Conservation (phyloP, 2,329 filamentous ascomycete species). For the Fusarium sp. region DNA sequence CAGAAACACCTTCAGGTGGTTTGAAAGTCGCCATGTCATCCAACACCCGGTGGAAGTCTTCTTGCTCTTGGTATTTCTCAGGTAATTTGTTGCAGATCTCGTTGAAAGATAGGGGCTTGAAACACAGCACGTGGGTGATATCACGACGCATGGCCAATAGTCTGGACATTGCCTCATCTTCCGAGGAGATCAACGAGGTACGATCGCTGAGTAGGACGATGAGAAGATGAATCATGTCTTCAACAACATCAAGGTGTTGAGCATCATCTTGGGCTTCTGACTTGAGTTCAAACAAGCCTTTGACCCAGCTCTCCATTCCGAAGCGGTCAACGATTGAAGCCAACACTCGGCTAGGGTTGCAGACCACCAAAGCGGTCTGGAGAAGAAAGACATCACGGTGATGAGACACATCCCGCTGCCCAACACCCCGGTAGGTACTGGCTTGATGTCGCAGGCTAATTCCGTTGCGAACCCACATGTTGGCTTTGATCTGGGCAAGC, state of each 20-base stretch:
- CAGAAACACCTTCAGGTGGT: slow-evolving; percentile 88
- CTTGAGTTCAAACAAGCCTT: slow-evolving; percentile 80
- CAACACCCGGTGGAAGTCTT: slow-evolving; percentile 87
- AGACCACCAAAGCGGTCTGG: slow-evolving; percentile 90
- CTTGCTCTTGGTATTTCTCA: slow-evolving; percentile 89
- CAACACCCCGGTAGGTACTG: slow-evolving; percentile 89
- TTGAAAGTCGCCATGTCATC: slow-evolving; percentile 91
- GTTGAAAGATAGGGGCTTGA: slow-evolving; percentile 95
- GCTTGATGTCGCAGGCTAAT: slow-evolving; percentile 96
- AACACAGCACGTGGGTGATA: slow-evolving; percentile 93
- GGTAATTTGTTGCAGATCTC: slow-evolving; percentile 88
- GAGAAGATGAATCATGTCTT: slow-evolving; percentile 94
- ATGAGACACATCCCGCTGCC: slow-evolving; percentile 90
- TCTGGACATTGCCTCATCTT: slow-evolving; percentile 74
- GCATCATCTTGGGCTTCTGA: slow-evolving; percentile 83
- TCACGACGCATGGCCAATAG: slow-evolving; percentile 84
- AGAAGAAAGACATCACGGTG: slow-evolving; percentile 95
- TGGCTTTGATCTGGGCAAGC: slow-evolving; percentile 97
- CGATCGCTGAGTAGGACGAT: slow-evolving; percentile 93
- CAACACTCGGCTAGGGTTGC: slow-evolving; percentile 84
- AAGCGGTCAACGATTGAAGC: slow-evolving; percentile 93
- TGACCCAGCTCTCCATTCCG: slow-evolving; percentile 88
- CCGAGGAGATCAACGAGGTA: slow-evolving; percentile 78
- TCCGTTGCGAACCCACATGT: slow-evolving; percentile 98
- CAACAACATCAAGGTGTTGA: slow-evolving; percentile 92